Evolutionary conservation across 768 basidiomycete genomes (phyloP).

Genomic region (Boletus pseudo-olivaceus): DNA sequence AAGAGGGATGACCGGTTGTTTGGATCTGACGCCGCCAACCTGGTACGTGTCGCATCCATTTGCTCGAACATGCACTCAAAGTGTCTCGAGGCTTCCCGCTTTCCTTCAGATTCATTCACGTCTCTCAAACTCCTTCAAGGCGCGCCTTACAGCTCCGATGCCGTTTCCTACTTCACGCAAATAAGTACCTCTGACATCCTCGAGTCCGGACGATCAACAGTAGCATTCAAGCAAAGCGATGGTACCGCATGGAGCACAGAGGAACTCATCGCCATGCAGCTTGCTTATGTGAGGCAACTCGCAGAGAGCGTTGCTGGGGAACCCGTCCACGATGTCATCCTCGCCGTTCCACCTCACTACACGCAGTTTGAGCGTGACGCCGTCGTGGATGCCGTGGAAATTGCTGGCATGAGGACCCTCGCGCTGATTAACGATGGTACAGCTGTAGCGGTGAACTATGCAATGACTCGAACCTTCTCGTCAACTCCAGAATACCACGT

Average conservation of each 20-base stretch:
- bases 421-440: constrained; percentile 91
- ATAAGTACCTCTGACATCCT: constrained; percentile 52
- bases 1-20: constrained; percentile 88
- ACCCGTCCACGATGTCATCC: constrained; percentile 75
- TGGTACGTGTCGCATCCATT: constrained; percentile 51
- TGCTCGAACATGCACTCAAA: not conserved
- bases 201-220: constrained; percentile 57
- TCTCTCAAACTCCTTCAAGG: constrained; percentile 84
- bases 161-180: constrained; percentile 54
- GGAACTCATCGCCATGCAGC: constrained; percentile 92
- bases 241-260: constrained; percentile 77
- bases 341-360: constrained; percentile 90
- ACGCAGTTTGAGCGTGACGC: constrained; percentile 90
- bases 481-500: constrained; percentile 77
- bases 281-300: constrained; percentile 84
- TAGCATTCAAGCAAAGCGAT: constrained; percentile 56
- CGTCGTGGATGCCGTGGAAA: constrained; percentile 86
- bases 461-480: constrained; percentile 88
- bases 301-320: constrained; percentile 77
- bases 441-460: constrained; percentile 95
- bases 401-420: constrained; percentile 80
- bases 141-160: constrained; percentile 55
- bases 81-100: constrained; percentile 74
- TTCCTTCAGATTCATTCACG: constrained; percentile 83
- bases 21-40: constrained; percentile 81